Evolutionary conservation across 2,329 filamentous ascomycete species (phyloP).

Genomic region (Passalora sequoiae): DNA sequence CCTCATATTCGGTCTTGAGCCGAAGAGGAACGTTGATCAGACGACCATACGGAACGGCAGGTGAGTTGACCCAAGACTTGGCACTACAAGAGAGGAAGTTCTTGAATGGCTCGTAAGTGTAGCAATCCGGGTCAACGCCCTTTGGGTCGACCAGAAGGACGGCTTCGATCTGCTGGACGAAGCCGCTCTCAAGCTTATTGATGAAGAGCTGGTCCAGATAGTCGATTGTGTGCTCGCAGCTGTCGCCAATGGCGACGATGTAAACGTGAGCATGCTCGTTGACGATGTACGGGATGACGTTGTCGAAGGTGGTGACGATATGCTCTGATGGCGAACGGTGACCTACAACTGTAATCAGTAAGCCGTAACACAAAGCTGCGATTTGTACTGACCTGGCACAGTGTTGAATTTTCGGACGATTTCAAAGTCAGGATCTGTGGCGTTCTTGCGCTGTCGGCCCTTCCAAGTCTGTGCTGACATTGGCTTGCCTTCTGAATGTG

Average conservation of each 20-base stretch:
- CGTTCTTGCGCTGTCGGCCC: constrained; percentile 54
- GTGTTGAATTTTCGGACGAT: constrained; percentile 55
- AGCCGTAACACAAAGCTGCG: too few species aligned
- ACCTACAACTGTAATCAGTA: constrained; percentile 28
- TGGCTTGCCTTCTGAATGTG: constrained; percentile 56
- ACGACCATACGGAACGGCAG: background rate
- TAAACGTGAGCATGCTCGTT: constrained; percentile 52
- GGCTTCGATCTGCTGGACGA: constrained; percentile 11
- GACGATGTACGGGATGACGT: constrained; percentile 51
- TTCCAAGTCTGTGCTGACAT: constrained; percentile 57
- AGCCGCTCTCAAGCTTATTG: background rate
- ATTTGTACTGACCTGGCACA: constrained; percentile 44
- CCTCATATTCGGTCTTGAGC: background rate
- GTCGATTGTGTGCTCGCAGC: constrained; percentile 44
- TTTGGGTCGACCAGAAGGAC: constrained; percentile 22
- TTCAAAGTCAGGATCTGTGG: constrained; percentile 53
- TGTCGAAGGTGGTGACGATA: constrained; percentile 60
- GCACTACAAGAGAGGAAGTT: constrained; percentile 14
- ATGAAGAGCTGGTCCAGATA: constrained; percentile 16
- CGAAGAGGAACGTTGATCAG: background rate
- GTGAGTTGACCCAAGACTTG: constrained; percentile 20
- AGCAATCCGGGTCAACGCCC: constrained; percentile 11
- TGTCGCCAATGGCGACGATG: constrained; percentile 66
- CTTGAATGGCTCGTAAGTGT: constrained; percentile 9
- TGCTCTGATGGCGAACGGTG: constrained; percentile 59